Evolutionary conservation across 768 basidiomycete genomes (phyloP).

Genomic region (Pisolithus marmoratus): DNA sequence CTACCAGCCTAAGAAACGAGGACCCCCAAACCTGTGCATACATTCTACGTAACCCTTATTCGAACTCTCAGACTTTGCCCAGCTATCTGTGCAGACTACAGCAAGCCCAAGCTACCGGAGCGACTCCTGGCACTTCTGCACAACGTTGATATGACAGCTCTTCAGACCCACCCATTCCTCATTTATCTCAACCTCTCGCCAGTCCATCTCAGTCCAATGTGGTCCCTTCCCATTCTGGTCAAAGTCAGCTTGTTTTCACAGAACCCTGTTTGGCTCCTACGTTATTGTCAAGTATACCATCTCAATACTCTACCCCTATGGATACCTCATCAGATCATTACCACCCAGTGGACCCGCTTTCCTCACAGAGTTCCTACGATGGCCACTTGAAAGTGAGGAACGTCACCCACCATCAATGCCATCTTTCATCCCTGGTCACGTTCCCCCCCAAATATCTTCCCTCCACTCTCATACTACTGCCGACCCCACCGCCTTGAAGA

Average conservation of each 20-base stretch:
- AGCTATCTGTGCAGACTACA: slow-evolving; percentile 79
- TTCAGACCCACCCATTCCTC: slow-evolving; percentile 44
- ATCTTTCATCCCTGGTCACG: background rate
- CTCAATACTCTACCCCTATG: slow-evolving; percentile 64
- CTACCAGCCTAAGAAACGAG: slow-evolving; percentile 91
- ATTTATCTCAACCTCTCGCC: slow-evolving; percentile 24
- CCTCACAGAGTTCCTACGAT: slow-evolving; percentile 32
- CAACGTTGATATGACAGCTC: slow-evolving; percentile 32
- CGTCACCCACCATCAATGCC: background rate
- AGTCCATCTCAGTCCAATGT: slow-evolving; percentile 47
- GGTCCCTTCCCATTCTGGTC: slow-evolving; percentile 35
- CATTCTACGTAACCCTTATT: background rate
- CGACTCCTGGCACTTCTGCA: slow-evolving; percentile 43
- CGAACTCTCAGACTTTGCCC: background rate
- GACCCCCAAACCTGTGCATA: slow-evolving; percentile 83
- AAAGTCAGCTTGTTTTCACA: slow-evolving; percentile 35
- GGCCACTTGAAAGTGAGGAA: background rate
- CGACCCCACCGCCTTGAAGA: slow-evolving; percentile 73
- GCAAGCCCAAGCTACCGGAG: slow-evolving; percentile 55
- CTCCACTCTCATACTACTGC: slow-evolving; percentile 65
- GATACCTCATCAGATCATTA: slow-evolving; percentile 62
- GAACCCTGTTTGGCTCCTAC: slow-evolving; percentile 41
- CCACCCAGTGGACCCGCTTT: slow-evolving; percentile 29
- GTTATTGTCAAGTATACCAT: slow-evolving; percentile 42
- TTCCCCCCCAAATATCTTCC: slow-evolving; percentile 39